Percentiles rank a stretch among this genome's conserved stretches.
These are phyloP conservation scores for Backusella circina DNA, from an alignment of 192 early-diverging fungal species.

Conservation along the genomic window DNA sequence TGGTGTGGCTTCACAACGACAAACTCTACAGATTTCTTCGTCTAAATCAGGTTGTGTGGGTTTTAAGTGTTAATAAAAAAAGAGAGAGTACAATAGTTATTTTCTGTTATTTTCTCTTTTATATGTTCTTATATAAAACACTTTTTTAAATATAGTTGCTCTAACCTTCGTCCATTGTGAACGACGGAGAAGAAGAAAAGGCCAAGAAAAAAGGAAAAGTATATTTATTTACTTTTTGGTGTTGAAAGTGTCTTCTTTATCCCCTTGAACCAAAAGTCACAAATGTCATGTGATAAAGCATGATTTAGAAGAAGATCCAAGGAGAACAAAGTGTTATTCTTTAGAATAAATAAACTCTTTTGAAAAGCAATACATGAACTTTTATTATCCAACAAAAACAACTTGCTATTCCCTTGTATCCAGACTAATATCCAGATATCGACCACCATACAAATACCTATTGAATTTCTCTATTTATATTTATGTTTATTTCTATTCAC, in stretches of 20 bases:
- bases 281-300: not conserved
- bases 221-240: not conserved
- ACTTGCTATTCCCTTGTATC: slow-evolving; percentile 10
- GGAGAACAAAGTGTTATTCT: no score
- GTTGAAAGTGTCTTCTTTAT: not conserved
- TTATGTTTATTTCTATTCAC: no score
- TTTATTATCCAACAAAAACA: no score
- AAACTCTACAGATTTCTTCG: slow-evolving; percentile 79
- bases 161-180: not conserved
- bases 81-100: not conserved
- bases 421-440: slow-evolving; percentile 41
- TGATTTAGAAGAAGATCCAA: not conserved
- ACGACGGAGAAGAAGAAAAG: not conserved
- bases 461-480: slow-evolving; percentile 39
- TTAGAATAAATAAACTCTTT: no score
- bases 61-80: not conserved
- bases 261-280: not conserved
- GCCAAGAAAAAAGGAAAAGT: not conserved
- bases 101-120: no score
- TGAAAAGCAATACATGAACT: no score
- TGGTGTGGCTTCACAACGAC: slow-evolving; percentile 68
- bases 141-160: not conserved
- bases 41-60: not conserved
- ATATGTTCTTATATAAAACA: no score
- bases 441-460: slow-evolving; percentile 47